Conservation (phyloP, 257 asterid genomes). For the Knoxia roxburghii region DNA sequence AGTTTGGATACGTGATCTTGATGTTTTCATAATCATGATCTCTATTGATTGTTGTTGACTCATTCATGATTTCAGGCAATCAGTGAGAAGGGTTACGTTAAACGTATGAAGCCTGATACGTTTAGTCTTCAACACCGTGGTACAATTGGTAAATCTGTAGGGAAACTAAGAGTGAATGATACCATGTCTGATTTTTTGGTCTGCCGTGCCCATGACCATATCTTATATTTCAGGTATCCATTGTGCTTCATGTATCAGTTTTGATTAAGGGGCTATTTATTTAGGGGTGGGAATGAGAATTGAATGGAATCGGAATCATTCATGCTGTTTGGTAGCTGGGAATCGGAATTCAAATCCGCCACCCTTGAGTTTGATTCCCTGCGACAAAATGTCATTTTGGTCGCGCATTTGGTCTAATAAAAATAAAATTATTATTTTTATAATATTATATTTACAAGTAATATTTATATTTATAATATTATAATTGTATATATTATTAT, state of each 20-base stretch:
- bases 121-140: slow-evolving; percentile 92
- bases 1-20: slow-evolving; percentile 19
- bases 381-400: too few species aligned
- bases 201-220: slow-evolving; percentile 90
- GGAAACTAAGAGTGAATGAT: slow-evolving; percentile 85
- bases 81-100: slow-evolving; percentile 95
- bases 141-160: slow-evolving; percentile 95
- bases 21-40: not conserved
- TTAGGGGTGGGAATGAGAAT: too few species aligned
- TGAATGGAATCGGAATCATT: too few species aligned
- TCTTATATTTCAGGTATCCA: slow-evolving; percentile 83
- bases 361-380: too few species aligned
- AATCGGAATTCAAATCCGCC: too few species aligned
- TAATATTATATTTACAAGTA: too few species aligned
- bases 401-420: too few species aligned
- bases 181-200: slow-evolving; percentile 93
- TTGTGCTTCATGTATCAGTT: not conserved
- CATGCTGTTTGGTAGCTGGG: too few species aligned
- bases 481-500: too few species aligned
- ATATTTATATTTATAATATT: too few species aligned
- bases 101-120: slow-evolving; percentile 94
- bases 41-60: not conserved
- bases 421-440: too few species aligned
- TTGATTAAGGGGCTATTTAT: too few species aligned
- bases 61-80: slow-evolving; percentile 53